Evolutionary conservation across 305 asterid genomes (phyloP).

Genomic region (Rubia tinctorum): DNA sequence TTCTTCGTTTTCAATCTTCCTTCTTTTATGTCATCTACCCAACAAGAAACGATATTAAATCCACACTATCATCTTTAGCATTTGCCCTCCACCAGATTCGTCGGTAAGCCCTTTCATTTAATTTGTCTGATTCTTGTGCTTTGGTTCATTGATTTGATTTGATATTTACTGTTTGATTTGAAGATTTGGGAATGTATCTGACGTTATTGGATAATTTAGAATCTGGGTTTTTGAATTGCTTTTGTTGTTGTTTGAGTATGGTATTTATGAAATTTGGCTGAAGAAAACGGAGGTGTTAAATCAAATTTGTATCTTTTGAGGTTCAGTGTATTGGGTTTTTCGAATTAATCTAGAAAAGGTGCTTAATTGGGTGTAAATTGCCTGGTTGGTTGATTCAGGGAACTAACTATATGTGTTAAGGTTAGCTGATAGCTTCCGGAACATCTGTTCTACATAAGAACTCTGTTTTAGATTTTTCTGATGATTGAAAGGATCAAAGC

Average conservation of each 20-base stretch:
- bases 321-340: background rate
- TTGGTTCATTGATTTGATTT: background rate
- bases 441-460: background rate
- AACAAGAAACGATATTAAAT: background rate
- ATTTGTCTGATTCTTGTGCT: background rate
- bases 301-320: background rate
- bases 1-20: background rate
- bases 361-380: background rate
- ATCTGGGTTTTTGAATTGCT: background rate
- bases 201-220: background rate
- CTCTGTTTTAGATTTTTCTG: background rate
- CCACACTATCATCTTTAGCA: background rate
- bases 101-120: slow-evolving; percentile 12
- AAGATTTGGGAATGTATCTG: background rate
- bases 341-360: background rate
- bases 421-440: background rate
- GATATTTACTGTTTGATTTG: background rate
- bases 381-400: background rate
- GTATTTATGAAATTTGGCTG: background rate
- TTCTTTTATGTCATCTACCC: background rate
- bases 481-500: background rate
- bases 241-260: background rate
- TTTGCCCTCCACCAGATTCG: background rate
- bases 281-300: background rate
- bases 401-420: background rate